Conservation (phyloP, 345 rosid species). For the Pseudoturritis turrita region DNA sequence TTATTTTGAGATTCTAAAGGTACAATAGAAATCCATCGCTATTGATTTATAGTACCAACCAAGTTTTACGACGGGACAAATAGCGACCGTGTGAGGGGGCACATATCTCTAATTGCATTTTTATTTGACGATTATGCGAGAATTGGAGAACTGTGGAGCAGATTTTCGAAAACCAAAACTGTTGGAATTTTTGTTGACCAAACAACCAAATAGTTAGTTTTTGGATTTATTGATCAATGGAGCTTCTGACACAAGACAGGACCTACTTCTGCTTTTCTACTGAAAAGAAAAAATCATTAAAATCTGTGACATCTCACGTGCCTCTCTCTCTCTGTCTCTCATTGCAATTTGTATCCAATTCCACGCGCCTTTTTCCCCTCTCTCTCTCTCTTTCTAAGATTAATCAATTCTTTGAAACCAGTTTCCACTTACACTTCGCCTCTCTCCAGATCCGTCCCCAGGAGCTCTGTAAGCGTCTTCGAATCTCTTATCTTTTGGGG, state of each 20-base stretch:
- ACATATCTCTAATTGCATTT: no score
- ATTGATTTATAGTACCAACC: no score
- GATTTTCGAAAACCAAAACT: not conserved
- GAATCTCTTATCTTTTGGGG: not conserved
- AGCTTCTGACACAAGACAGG: constrained; percentile 28
- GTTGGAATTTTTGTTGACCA: not conserved
- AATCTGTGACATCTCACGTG: constrained; percentile 57
- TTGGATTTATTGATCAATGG: not conserved
- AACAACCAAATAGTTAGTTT: not conserved
- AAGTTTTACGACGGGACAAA: no score
- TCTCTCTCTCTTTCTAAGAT: constrained; percentile 16
- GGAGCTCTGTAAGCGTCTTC: constrained; percentile 11
- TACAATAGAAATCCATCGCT: no score
- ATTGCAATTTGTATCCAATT: constrained; percentile 20
- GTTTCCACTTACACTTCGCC: constrained; percentile 23
- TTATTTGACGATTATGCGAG: not conserved
- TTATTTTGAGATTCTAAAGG: no score
- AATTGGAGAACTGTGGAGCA: not conserved
- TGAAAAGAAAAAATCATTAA: constrained; percentile 6
- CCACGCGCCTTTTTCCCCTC: constrained; percentile 39
- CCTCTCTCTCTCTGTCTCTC: constrained; percentile 25
- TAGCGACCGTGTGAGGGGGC: no score
- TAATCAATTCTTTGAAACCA: constrained; percentile 18
- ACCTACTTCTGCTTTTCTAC: constrained; percentile 12
- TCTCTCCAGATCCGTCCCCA: constrained; percentile 47